Base-by-base conservation (phyloP, 2,329 filamentous ascomycete genomes). In the Curvularia sp. region DNA sequence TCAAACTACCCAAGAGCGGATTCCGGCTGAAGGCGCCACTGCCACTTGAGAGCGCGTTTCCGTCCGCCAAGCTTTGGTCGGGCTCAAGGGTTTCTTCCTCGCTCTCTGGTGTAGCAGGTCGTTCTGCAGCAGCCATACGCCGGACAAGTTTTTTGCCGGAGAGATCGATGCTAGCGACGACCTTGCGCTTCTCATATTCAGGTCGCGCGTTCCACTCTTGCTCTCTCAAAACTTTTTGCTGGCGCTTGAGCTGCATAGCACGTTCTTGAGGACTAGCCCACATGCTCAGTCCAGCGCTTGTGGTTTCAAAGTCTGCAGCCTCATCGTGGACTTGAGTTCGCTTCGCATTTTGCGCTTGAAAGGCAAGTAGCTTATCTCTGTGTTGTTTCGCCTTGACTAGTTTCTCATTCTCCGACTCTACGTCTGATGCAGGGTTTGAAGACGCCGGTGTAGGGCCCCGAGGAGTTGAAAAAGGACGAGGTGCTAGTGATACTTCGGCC, bases 311-410 rank as follows among this genome's bases (percentile, higher is more conserved):
- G 70, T 91, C 89, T 1, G 88, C 87, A 0, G 92, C 93, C 78
- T 97, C 93, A 69, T 97, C 93, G 36, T 92, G 86, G 15, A 97
- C 89, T 15, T 88, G 91, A 1, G 93, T 97, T 42, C 93, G 84
- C 58, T 86, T 86, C 0, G 92, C 92, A 65, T 96, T 97, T 69
- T 96, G 89, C 1, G 91, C 88, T 74, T 97, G 93, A 74, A 92
- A 97, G 1, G 82, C 84, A 10, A 97, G 84, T 1, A 97, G 82
- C 69, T 86, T 91, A 74, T 97, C 93, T 15, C 93, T 83, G 69
- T 97, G 93, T 63, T 89, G 87, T 55, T 88, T 86, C 1, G 92
- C 92, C 63, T 87, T 88, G 21, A 83, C 83, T 42, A 90, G 84
- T 9, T 87, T 89, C 42, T 87, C 85, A 5, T 84, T 84, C 27